phyloP scores from a whole-genome alignment of 331 rosid species.

The Acacia concinna region DNA sequence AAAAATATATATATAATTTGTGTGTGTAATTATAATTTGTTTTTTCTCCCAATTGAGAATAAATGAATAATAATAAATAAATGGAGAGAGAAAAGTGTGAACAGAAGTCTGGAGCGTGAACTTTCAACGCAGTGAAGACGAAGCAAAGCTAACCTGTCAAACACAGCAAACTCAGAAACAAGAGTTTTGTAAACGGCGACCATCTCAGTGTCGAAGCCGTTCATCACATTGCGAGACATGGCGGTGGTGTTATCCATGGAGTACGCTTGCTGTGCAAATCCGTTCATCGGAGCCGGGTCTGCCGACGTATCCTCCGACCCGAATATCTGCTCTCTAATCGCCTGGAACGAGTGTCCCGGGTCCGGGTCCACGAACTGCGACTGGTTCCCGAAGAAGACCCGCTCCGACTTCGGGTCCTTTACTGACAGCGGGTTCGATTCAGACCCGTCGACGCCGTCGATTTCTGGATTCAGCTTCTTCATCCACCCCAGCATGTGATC shows the following conservation, averaged over 20 bases:
- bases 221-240: conserved; percentile 70
- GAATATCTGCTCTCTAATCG: conserved; percentile 76
- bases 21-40: too few relatives aligned
- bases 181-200: conserved; percentile 66
- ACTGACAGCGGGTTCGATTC: conserved; percentile 47
- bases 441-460: conserved; percentile 74
- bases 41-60: too few relatives aligned
- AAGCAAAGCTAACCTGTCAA: conserved; percentile 59
- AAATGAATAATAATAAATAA: neutral
- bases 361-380: conserved; percentile 78
- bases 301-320: conserved; percentile 53
- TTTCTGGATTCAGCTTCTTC: conserved; percentile 69
- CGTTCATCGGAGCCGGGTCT: conserved; percentile 75
- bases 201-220: conserved; percentile 64
- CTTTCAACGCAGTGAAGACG: neutral
- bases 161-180: conserved; percentile 76
- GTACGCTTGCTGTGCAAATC: conserved; percentile 80
- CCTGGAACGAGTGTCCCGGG: conserved; percentile 93
- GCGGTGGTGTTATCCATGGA: conserved; percentile 64
- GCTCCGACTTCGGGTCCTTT: conserved; percentile 54
- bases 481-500: conserved; percentile 99
- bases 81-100: neutral
- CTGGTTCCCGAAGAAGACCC: conserved; percentile 45
- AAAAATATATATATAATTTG: too few relatives aligned
- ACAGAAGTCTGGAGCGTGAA: neutral